Base-by-base conservation (phyloP, 768 basidiomycete species). In the Royoungia palumana region DNA sequence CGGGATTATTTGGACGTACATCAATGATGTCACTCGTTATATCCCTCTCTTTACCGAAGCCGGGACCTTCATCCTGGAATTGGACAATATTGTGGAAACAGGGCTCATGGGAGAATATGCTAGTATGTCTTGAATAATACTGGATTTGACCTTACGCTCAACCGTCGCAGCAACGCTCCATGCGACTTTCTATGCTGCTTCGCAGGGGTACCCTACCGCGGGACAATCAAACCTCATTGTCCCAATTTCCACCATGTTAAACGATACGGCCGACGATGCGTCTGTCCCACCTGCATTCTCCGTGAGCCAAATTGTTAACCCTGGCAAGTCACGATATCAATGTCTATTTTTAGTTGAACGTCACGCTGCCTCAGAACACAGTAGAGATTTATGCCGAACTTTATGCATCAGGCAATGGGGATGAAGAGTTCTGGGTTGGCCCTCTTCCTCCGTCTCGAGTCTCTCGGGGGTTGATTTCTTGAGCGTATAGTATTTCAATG, bases 381-480 rank as follows among this genome's bases (percentile, higher is more conserved):
- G 78, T 87, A 2, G 70, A 81, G 38, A 72, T 83, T 1, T 85
- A 77, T 51, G 85, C 82, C 7, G 87, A 90, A 62, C 67, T 91
- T 4, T 81, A 81, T 53, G 87, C 88, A 14, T 88, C 81, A 2
- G 82, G 83, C 1, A 83, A 81, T 47, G 74, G 73, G 12, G 66
- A 76, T 2, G 84, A 85, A 61, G 89, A 91, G 66, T 89, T 89
- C 60, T 91, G 89, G 88, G 87, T 87, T 54, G 41, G 72, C 49
- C 10, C 13, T 34, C 20, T n/a, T 34, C 13, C 47, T 21, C 17
- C n/a, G 14, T 41, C 1, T 16, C 4, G 32, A 14, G 4, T 24
- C 35, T 35, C 32, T 21, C 20, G n/a, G 50, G 21, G 2, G 35
- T 41, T 44, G 44, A 51, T 30, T 36, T 35, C 35, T 36, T 38